Percentiles rank a stretch among this genome's conserved stretches.
Evolutionary conservation across 495 filamentous ascomycete genomes (phyloP).

Genomic region (Daldinia childiae): DNA sequence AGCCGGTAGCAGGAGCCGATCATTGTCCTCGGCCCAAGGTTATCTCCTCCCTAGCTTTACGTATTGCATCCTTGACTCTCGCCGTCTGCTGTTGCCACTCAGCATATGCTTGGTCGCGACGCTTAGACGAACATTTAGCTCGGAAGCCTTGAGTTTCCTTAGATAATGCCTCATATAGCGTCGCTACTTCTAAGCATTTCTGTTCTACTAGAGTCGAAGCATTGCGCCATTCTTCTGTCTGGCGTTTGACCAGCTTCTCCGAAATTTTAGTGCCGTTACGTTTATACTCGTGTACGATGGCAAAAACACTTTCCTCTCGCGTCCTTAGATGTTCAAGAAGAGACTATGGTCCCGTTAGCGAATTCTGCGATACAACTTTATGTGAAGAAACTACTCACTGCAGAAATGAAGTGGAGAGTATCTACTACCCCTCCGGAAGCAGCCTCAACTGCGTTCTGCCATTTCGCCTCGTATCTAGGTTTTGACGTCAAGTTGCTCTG

Average conservation of each 20-base stretch:
- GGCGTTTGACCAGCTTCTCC: slow-evolving; percentile 15
- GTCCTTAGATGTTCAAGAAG: slow-evolving; percentile 34
- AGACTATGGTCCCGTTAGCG: slow-evolving; percentile 12
- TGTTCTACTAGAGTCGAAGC: slow-evolving; percentile 14
- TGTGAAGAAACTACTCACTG: slow-evolving; percentile 7
- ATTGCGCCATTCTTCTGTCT: slow-evolving; percentile 20
- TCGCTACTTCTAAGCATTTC: slow-evolving; percentile 22
- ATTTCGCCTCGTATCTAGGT: slow-evolving; percentile 15
- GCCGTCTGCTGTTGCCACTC: slow-evolving; percentile 33
- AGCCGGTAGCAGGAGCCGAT: neutral
- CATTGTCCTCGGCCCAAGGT: slow-evolving; percentile 1
- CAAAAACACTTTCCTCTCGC: slow-evolving; percentile 28
- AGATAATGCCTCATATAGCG: slow-evolving; percentile 32
- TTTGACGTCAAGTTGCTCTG: neutral
- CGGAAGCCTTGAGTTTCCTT: slow-evolving; percentile 23
- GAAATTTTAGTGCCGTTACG: slow-evolving; percentile 28
- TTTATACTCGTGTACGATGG: slow-evolving; percentile 30
- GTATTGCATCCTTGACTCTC: slow-evolving; percentile 21
- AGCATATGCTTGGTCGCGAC: slow-evolving; percentile 25
- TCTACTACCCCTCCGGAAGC: slow-evolving; percentile 31
- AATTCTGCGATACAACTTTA: neutral
- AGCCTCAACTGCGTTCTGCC: slow-evolving; percentile 31
- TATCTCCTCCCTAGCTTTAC: slow-evolving; percentile 26
- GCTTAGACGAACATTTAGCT: slow-evolving; percentile 21
- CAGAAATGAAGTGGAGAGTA: slow-evolving; percentile 34